These are phyloP conservation scores for Russula sp. DNA, from an alignment of 768 basidiomycete genomes.

Conservation along the genomic window DNA sequence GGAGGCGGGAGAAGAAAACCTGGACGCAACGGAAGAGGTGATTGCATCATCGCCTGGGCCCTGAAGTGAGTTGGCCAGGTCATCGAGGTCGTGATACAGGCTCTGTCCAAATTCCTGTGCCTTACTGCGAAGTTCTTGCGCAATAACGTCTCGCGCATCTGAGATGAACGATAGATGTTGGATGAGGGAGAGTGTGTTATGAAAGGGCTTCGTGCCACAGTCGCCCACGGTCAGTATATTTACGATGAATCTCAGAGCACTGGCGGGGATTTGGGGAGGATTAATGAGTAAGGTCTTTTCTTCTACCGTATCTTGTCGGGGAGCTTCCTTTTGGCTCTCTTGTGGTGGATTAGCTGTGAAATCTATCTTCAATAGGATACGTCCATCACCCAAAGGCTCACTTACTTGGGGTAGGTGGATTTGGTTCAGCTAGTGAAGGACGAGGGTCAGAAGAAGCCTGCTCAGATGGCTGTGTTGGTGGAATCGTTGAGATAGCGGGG, in stretches of 20 bases:
- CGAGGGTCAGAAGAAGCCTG: conserved; percentile 16
- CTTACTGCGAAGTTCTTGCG: conserved; percentile 76
- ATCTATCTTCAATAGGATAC: background rate
- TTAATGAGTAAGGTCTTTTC: conserved; percentile 51
- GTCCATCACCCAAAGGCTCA: background rate
- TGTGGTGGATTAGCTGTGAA: conserved; percentile 24
- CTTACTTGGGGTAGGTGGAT: conserved; percentile 10
- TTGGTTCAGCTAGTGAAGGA: background rate
- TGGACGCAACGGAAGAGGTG: conserved; percentile 66
- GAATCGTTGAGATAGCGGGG: background rate
- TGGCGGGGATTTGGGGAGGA: conserved; percentile 79
- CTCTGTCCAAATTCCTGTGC: conserved; percentile 83
- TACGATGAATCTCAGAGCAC: conserved; percentile 84
- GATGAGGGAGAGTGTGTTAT: conserved; percentile 84
- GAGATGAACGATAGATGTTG: conserved; percentile 87
- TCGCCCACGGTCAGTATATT: conserved; percentile 97
- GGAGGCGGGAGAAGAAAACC: conserved; percentile 91
- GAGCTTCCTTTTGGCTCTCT: conserved; percentile 20
- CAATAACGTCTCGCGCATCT: conserved; percentile 81
- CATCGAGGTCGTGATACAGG: conserved; percentile 69
- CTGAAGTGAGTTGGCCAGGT: conserved; percentile 59
- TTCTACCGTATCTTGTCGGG: conserved; percentile 24
- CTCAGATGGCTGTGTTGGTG: background rate
- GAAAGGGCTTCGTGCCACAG: conserved; percentile 94
- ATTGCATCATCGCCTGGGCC: conserved; percentile 47